Evolutionary conservation across 192 early-diverging fungal species (phyloP), one percentile per base, ranked within the genome.

Genomic region (Gaertneriomyces semiglobifer): DNA sequence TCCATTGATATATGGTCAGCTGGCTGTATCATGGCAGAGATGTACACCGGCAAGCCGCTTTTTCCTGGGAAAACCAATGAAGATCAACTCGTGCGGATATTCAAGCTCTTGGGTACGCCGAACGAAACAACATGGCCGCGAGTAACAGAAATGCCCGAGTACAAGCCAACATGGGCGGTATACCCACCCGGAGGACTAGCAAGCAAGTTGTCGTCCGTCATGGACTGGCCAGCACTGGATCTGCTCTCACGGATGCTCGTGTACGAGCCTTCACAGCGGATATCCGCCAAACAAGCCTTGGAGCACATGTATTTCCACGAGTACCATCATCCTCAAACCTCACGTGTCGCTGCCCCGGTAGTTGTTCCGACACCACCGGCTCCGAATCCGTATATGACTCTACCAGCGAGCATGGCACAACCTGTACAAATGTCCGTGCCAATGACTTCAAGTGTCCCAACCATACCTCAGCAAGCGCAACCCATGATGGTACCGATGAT

Each of bases 1-100:
- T 92, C 93, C 19, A 97, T 98, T 65, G 96, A 98, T 69, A 95
- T 98, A 39, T 98, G 96, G 96, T 93, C 92, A 40, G 90, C 90
- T 10, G 96, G 96, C 45, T 98, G 96, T 75, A 98, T 98, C 73
- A 94, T 98, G 91, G 96, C 96, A 16, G 89, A 84, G 59, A 78
- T 83, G 68, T 74, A 74, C 65, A 74, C 78, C 19, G 95, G 97
- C 43, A 87, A 92, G 53, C 94, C 97, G 20, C 81, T 99, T 50
- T 98, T 99, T 66, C 89, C 95, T 5, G 97, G 97, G 58, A 91
- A 88, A 25, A 93, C 91, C 58, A 92, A 93, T 54, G 94, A 98
- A 43, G 96, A 99, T 71, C 96, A 99, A 72, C 81, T 99, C 25
- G 95, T 98, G 19, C 93, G 98, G 76, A 99, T 99, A 69, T 97